Evolutionary conservation across 2,329 filamentous ascomycete genomes (phyloP), one percentile per base, ranked within the genome.

Genomic region (Paracamarosporium sp.): DNA sequence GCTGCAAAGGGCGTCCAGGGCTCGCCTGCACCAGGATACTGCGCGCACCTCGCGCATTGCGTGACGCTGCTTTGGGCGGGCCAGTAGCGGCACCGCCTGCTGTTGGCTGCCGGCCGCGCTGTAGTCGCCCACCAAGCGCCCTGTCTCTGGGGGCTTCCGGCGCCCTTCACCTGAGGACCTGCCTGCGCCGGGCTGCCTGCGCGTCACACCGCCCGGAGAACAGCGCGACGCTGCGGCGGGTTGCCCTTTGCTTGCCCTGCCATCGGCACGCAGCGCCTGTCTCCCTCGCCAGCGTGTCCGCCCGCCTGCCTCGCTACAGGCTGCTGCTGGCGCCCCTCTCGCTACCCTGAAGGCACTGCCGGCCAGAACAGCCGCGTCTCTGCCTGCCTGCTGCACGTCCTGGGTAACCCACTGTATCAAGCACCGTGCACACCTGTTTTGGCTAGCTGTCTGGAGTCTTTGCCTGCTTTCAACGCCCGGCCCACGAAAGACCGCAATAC

Each of bases 261-360:
- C 20, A 57, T 55, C 57, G 50, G 53, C 53, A 51, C 43, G 45
- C 36, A 36, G 30, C 44, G 55, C 44, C 41, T 57, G 15, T 43
- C 48, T 13, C 24, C n/a, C 41, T 44, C 20, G 2, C 33, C 17
- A 31, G 8, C 9, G 30, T 31, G 3, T 4, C 9, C 13, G 30
- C 30, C 30, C 9, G 30, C 30, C 4, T 13, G 5, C 33, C 4
- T 20, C 30, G 31, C 47, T n/a, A n/a, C 44, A 20, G 3, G 33
- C 33, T 15, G 3, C 20, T 35, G 4, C 33, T 28, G 20, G 22
- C 35, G 24, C 17, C 22, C 33, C 5, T 43, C 20, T 25, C 40
- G 40, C 40, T 25, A 12, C 15, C 38, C 45, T 13, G n/a, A 13
- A 30, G 43, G 35, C 35, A 38, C 35, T n/a, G 7, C 12, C 12